Evolutionary conservation across 257 asterid species (phyloP).

Genomic region (Hygrophila difformis): DNA sequence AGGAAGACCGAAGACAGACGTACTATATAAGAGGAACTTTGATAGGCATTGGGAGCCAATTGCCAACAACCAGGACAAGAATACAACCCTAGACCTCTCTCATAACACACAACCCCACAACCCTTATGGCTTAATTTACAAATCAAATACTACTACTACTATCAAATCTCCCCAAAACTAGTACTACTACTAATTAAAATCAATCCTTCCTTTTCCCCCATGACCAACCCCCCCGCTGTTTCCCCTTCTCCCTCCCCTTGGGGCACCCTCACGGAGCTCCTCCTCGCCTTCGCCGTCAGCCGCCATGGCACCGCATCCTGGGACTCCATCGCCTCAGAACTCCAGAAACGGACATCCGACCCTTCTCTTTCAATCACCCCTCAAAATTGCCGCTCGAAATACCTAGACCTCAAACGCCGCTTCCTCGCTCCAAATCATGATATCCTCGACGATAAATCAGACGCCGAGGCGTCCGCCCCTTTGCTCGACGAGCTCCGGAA

Average conservation of each 20-base stretch:
- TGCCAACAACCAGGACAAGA: too few relatives aligned
- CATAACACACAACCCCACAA: too few relatives aligned
- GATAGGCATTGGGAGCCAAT: too few relatives aligned
- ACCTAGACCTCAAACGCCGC: constrained; percentile 48
- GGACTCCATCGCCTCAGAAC: constrained; percentile 64
- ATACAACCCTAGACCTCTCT: too few relatives aligned
- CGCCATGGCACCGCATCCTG: constrained; percentile 67
- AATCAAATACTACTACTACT: too few relatives aligned
- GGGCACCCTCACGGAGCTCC: constrained; percentile 81
- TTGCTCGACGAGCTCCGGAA: constrained; percentile 68
- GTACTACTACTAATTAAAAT: too few relatives aligned
- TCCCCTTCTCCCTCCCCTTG: constrained; percentile 13
- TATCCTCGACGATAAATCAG: constrained; percentile 28
- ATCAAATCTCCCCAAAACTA: too few relatives aligned
- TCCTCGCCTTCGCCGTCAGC: constrained; percentile 79
- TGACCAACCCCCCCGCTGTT: not conserved
- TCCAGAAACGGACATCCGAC: constrained; percentile 42
- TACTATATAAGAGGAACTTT: too few relatives aligned
- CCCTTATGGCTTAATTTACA: too few relatives aligned
- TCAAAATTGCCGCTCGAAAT: constrained; percentile 33
- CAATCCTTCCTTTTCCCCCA: not conserved
- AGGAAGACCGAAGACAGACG: too few relatives aligned
- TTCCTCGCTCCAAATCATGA: constrained; percentile 26
- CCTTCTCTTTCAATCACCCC: constrained; percentile 32
- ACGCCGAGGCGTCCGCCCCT: constrained; percentile 31